Percentiles rank a stretch among this genome's conserved stretches.
phyloP scores from a whole-genome alignment of 2,329 filamentous ascomycete genomes.

The Fonsecaea pedrosoi region DNA sequence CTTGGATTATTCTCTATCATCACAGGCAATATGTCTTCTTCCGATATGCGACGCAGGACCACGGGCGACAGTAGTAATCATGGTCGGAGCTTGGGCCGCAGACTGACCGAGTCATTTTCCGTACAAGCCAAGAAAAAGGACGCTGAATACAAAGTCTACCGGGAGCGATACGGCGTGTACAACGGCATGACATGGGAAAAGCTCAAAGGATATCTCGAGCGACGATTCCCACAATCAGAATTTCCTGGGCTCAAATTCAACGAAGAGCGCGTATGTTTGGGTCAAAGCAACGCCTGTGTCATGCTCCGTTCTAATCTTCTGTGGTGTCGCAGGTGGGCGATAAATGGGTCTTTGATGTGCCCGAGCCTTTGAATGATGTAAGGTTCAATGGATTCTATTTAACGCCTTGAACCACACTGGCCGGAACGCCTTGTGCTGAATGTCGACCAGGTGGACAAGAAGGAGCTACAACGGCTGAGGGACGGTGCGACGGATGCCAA shows the following conservation, averaged over 20 bases:
- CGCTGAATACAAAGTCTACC: neutral
- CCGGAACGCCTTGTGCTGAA: neutral
- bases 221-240: slow-evolving; percentile 4
- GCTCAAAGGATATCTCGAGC: slow-evolving; percentile 15
- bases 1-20: neutral
- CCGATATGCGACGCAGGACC: neutral
- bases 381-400: neutral
- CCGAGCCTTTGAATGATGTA: neutral
- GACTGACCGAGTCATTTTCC: neutral
- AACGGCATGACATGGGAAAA: slow-evolving; percentile 17
- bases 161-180: slow-evolving; percentile 6
- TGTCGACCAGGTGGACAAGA: neutral
- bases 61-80: slow-evolving; percentile 7
- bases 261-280: neutral
- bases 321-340: neutral
- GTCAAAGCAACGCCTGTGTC: neutral
- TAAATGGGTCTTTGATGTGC: neutral
- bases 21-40: neutral
- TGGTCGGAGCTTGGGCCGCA: neutral
- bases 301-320: neutral
- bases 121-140: neutral
- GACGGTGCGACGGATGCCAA: neutral
- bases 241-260: slow-evolving; percentile 18
- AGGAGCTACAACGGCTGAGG: neutral
- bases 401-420: neutral